Evolutionary conservation across 108 stramenopile species (phyloP).

Genomic region (Fragilaria crotonensis): DNA sequence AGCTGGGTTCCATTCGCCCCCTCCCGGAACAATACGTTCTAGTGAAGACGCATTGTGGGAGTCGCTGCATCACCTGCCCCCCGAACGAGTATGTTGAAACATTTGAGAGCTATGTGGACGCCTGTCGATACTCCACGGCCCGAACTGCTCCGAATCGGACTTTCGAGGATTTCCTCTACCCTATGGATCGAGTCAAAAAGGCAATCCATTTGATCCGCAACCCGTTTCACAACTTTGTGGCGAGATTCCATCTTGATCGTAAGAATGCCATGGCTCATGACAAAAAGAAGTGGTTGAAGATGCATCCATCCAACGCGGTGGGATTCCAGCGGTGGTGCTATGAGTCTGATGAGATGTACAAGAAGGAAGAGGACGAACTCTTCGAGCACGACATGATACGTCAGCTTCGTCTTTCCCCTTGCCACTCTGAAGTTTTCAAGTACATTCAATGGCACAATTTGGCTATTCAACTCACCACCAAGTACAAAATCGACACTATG

Average conservation of each 20-base stretch:
- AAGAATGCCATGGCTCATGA: constrained; percentile 7
- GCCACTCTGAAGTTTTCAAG: constrained; percentile 65
- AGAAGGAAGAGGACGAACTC: constrained; percentile 14
- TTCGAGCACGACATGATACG: constrained; percentile 17
- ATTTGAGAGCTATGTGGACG: neutral
- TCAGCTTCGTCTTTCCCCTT: constrained; percentile 30
- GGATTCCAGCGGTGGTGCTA: constrained; percentile 42
- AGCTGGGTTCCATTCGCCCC: constrained; percentile 9
- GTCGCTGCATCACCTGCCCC: neutral
- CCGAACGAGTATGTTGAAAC: constrained; percentile 4
- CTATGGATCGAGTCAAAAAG: constrained; percentile 39
- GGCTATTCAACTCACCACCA: constrained; percentile 33
- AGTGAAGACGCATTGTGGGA: constrained; percentile 79
- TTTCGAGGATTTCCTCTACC: constrained; percentile 8
- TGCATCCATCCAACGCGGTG: constrained; percentile 20
- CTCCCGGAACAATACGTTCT: constrained; percentile 43
- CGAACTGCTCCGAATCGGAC: neutral
- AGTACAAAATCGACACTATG: constrained; percentile 38
- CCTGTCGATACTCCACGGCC: neutral
- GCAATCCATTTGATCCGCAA: constrained; percentile 63
- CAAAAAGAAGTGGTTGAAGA: constrained; percentile 7
- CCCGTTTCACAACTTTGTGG: constrained; percentile 63
- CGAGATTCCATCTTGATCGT: constrained; percentile 57
- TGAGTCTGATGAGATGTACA: constrained; percentile 8
- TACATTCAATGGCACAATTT: constrained; percentile 82